phyloP scores from a whole-genome alignment of 139 green algal genomes.

The Pseudopediastrum boryanum region DNA sequence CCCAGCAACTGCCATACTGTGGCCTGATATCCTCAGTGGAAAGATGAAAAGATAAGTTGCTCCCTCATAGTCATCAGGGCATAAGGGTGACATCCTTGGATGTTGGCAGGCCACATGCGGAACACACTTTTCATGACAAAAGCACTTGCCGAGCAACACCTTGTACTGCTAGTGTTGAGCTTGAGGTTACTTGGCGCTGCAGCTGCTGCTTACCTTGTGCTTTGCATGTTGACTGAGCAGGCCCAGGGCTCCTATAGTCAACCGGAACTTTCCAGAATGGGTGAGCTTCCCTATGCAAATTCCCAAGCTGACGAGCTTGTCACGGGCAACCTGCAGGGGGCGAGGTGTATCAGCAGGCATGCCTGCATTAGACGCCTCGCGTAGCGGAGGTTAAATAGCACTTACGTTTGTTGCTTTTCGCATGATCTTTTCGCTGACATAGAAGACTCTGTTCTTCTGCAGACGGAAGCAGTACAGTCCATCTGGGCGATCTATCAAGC shows the following conservation, averaged over 20 bases:
- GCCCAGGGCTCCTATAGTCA: conserved; percentile 93
- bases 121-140: background rate
- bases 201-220: conserved; percentile 85
- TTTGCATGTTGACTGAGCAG: conserved; percentile 91
- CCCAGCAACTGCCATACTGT: background rate
- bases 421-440: conserved; percentile 94
- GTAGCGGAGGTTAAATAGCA: background rate
- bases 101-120: too few species aligned
- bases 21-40: conserved; percentile 45
- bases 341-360: background rate
- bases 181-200: background rate
- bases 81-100: too few species aligned
- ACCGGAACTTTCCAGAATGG: conserved; percentile 93
- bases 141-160: background rate
- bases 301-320: conserved; percentile 93
- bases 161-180: too few species aligned
- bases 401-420: conserved; percentile 87
- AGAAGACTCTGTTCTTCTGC: conserved; percentile 96
- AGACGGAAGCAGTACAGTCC: conserved; percentile 90
- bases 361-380: background rate
- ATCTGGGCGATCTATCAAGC: conserved; percentile 82
- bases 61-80: too few species aligned
- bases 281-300: conserved; percentile 96
- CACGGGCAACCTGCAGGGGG: conserved; percentile 72
- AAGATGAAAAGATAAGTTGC: conserved; percentile 58